Conservation (phyloP, 78 protist genomes). For the Corallochytrium limacisporum region DNA sequence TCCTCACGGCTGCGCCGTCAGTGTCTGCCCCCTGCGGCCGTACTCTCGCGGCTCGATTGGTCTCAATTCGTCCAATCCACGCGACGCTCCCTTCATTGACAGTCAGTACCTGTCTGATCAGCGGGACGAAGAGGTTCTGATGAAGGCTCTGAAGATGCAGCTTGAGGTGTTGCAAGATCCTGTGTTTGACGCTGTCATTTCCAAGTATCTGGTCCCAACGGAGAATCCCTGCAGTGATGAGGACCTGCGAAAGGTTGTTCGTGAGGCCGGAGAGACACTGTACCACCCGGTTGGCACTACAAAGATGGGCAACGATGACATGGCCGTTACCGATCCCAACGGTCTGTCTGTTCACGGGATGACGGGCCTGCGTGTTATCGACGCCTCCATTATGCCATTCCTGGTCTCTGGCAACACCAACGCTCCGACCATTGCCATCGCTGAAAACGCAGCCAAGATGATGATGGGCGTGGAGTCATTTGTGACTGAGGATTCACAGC, state of each 20-base stretch:
- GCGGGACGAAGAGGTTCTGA: not conserved
- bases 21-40: not conserved
- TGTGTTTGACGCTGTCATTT: not conserved
- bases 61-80: not conserved
- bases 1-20: not conserved
- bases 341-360: not conserved
- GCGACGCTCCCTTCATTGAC: not conserved
- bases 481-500: no score
- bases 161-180: no score
- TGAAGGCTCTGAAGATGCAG: not conserved
- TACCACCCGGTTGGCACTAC: constrained; percentile 49
- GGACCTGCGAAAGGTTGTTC: not conserved
- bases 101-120: not conserved
- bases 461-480: no score
- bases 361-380: constrained; percentile 5
- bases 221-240: not conserved
- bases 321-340: constrained; percentile 30
- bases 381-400: constrained; percentile 6
- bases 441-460: not conserved
- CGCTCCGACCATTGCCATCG: constrained; percentile 14
- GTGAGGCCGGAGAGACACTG: constrained; percentile 1
- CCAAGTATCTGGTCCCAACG: not conserved
- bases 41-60: not conserved
- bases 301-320: constrained; percentile 32
- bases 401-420: constrained; percentile 10